Evolutionary conservation across 1,284 basidiomycete species (phyloP).

Genomic region (Trametes polyzona): DNA sequence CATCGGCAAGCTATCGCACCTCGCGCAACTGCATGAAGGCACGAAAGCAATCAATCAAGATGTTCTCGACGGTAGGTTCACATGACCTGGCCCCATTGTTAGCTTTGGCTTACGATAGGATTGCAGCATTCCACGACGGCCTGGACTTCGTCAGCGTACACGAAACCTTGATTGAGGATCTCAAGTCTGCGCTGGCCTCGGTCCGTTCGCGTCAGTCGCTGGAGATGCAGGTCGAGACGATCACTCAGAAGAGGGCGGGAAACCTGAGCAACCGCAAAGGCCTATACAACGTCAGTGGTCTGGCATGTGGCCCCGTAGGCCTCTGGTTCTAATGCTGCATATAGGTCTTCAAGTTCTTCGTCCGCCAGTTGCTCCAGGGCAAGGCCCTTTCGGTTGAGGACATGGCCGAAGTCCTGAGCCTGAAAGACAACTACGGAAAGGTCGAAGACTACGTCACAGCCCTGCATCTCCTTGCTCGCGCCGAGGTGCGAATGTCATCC

Average conservation of each 20-base stretch:
- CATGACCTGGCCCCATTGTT: background rate
- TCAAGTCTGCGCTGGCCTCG: conserved; percentile 51
- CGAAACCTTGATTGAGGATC: conserved; percentile 61
- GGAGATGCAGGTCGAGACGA: conserved; percentile 67
- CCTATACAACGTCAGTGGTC: conserved; percentile 50
- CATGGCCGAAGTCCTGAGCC: conserved; percentile 67
- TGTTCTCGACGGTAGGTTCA: conserved; percentile 55
- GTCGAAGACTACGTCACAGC: conserved; percentile 69
- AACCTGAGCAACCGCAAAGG: conserved; percentile 48
- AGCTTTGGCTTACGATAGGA: conserved; percentile 8
- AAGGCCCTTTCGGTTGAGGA: conserved; percentile 72
- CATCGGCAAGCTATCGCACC: conserved; percentile 85
- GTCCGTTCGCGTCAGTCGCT: conserved; percentile 63
- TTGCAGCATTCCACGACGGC: conserved; percentile 69
- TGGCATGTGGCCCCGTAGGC: too few species aligned
- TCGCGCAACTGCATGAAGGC: conserved; percentile 76
- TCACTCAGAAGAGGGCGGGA: conserved; percentile 57
- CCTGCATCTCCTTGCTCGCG: conserved; percentile 61
- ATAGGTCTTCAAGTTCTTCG: conserved; percentile 68
- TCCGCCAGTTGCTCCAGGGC: conserved; percentile 69
- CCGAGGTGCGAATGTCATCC: conserved; percentile 48
- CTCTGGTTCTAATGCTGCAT: background rate
- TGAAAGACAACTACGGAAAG: conserved; percentile 64
- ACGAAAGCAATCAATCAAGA: conserved; percentile 47
- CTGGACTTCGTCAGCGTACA: conserved; percentile 79